These are phyloP conservation scores for Geosiphon pyriformis DNA, from an alignment of 192 early-diverging fungal species.

Conservation along the genomic window DNA sequence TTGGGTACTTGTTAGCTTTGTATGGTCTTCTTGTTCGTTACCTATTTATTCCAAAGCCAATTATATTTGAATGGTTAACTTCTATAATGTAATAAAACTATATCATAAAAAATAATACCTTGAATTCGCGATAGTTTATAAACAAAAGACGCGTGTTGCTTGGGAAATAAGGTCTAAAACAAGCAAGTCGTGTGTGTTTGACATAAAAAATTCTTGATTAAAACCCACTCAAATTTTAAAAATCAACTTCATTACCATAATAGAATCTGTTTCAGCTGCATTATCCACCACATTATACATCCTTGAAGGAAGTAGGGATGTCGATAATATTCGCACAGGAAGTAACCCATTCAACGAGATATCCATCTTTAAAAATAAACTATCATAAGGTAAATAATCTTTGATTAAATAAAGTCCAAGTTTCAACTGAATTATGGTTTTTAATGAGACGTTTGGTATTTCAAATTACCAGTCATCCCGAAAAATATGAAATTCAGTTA, in stretches of 20 bases:
- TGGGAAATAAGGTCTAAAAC: conserved; percentile 47
- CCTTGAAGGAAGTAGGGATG: conserved; percentile 38
- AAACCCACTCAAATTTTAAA: neutral
- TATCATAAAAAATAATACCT: conserved; percentile 25
- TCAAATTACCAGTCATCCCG: conserved; percentile 48
- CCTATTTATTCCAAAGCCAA: neutral
- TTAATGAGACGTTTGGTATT: too few relatives aligned
- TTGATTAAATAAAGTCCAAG: neutral
- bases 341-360: conserved; percentile 32
- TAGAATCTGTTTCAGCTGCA: conserved; percentile 1
- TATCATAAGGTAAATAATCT: conserved; percentile 23
- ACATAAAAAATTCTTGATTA: neutral
- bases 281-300: conserved; percentile 37
- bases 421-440: neutral
- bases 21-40: neutral
- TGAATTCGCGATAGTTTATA: conserved; percentile 45
- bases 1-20: conserved; percentile 26
- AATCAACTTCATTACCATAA: conserved; percentile 24
- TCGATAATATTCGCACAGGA: conserved; percentile 46
- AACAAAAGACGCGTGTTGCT: conserved; percentile 49
- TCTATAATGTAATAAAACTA: conserved; percentile 7
- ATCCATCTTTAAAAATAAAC: conserved; percentile 7
- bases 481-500: conserved; percentile 51
- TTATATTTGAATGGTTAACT: conserved; percentile 4
- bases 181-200: too few relatives aligned